These are phyloP conservation scores for Theobroma cacao DNA, from an alignment of 345 rosid species.

Conservation along the genomic window DNA sequence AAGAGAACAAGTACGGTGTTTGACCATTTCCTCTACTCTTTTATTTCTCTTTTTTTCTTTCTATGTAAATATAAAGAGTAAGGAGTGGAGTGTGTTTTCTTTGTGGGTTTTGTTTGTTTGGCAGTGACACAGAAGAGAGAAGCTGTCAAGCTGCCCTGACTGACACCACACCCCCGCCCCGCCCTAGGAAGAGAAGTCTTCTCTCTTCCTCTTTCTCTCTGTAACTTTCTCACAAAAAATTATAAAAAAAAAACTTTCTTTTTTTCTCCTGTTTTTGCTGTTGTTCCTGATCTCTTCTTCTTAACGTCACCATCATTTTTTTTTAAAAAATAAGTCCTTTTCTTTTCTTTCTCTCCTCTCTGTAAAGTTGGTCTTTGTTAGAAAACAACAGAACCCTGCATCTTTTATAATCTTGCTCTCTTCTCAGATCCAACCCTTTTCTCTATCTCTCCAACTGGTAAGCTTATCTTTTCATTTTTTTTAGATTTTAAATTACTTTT, in stretches of 20 bases:
- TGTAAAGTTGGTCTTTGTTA: neutral
- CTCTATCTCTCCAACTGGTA: constrained; percentile 14
- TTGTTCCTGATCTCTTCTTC: constrained; percentile 13
- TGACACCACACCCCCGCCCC: neutral
- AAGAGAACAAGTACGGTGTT: neutral
- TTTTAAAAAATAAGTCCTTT: neutral
- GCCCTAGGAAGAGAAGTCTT: neutral
- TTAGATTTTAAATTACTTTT: neutral
- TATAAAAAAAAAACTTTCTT: neutral
- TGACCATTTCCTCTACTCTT: neutral
- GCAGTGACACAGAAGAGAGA: neutral
- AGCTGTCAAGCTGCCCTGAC: neutral
- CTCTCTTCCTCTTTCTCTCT: neutral
- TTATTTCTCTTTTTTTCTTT: neutral
- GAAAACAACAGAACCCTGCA: constrained; percentile 7
- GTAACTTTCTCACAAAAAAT: neutral
- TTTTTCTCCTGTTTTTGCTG: neutral
- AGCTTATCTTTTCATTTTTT: constrained; percentile 1
- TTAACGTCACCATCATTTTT: neutral
- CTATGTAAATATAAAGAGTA: neutral
- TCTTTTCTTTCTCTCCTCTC: neutral
- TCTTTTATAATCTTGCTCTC: neutral
- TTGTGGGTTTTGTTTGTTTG: neutral
- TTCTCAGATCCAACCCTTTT: constrained; percentile 27
- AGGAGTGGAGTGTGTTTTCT: neutral